Base-by-base conservation (phyloP, 305 asterid genomes). In the Rubia peregrina region DNA sequence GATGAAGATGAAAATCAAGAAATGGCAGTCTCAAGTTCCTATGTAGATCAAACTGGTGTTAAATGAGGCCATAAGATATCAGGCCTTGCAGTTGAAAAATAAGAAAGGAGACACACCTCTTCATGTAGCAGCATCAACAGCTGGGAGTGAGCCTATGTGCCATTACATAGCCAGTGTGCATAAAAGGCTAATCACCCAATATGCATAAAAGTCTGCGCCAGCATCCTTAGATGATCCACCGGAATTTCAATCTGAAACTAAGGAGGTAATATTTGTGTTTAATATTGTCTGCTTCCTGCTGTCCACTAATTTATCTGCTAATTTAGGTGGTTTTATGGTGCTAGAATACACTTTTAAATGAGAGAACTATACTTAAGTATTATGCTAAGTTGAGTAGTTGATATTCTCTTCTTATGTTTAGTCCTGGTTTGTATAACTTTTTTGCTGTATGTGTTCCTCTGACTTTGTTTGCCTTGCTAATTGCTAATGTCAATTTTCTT, bases 161-260 rank as follows among this genome's bases (percentile, higher is more conserved):
- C 0, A 17, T 0, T 30, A 13, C 43, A 72, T 85, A n/a, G 83
- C 67, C 42, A 17, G 13, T 14, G 14, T 40, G 30, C 44, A 22
- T 26, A 14, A 48, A 3, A 5, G 19, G n/a, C 81, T 74, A 61
- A 74, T 77, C n/a, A n/a, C n/a, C n/a, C n/a, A n/a, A n/a, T n/a
- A n/a, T n/a, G n/a, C n/a, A n/a, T n/a, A 84, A 73, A 78, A 79
- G 73, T 73, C 76, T 76, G 68, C 79, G 26, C 66, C 70, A 57
- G 57, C 79, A 61, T 72, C 81, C 61, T 57, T 76, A 73, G 81
- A 79, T 69, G 70, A 73, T 70, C 80, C 79, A 76, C 75, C 79
- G 78, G 88, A 86, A 80, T 81, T 83, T 81, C 80, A 81, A n/a
- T 80, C 82, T 83, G 81, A 78, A 21, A 75, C 72, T 42, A 82